phyloP scores from a whole-genome alignment of 768 basidiomycete species.

The Clathrus columnatus region DNA sequence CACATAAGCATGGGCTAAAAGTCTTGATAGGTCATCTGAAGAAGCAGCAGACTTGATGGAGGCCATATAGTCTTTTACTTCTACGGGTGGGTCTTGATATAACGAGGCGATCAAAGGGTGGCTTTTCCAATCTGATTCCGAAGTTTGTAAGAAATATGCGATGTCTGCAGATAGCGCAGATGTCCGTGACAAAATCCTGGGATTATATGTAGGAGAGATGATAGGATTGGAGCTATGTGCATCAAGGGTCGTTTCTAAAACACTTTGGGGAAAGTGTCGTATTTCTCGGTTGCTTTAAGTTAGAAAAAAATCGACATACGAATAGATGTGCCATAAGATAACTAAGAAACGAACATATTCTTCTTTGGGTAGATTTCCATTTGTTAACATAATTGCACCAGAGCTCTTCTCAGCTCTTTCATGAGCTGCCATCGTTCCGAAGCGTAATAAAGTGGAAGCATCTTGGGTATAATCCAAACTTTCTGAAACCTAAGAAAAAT shows the following conservation, averaged over 20 bases:
- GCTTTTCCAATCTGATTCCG: slow-evolving; percentile 44
- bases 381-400: slow-evolving; percentile 48
- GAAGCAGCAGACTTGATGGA: slow-evolving; percentile 44
- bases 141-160: slow-evolving; percentile 43
- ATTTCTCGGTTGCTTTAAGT: not conserved
- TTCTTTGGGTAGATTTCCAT: slow-evolving; percentile 48
- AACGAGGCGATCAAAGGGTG: slow-evolving; percentile 47
- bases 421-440: slow-evolving; percentile 42
- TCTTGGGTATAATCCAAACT: slow-evolving; percentile 22
- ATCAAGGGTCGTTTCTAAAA: slow-evolving; percentile 49
- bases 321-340: slow-evolving; percentile 73
- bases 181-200: slow-evolving; percentile 55
- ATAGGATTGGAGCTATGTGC: slow-evolving; percentile 52
- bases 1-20: slow-evolving; percentile 77
- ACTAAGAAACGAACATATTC: slow-evolving; percentile 67
- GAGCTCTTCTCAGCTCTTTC: slow-evolving; percentile 47
- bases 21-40: slow-evolving; percentile 36
- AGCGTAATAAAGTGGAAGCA: slow-evolving; percentile 30
- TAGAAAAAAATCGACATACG: slow-evolving; percentile 35
- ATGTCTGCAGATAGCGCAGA: slow-evolving; percentile 59
- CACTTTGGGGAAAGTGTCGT: slow-evolving; percentile 24
- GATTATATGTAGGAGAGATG: slow-evolving; percentile 64
- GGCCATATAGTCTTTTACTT: slow-evolving; percentile 42
- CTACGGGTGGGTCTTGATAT: slow-evolving; percentile 35
- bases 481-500: too few species aligned